Evolutionary conservation across 2,329 filamentous ascomycete genomes (phyloP).

Genomic region (Fusarium pininemorale): DNA sequence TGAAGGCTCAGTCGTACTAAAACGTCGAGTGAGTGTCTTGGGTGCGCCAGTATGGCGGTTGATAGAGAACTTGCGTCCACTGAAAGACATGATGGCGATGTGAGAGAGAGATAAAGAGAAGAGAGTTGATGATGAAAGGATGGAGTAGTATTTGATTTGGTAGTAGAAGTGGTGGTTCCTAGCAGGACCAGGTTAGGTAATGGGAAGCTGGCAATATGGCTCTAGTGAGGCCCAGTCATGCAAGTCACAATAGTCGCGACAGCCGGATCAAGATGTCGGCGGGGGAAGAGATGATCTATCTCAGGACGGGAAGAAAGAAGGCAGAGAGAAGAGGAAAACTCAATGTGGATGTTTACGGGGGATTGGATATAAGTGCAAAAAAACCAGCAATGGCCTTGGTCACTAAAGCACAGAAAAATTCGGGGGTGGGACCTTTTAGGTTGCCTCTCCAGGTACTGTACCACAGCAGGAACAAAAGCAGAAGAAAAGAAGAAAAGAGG

Average conservation of each 20-base stretch:
- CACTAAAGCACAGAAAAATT: constrained; percentile 24
- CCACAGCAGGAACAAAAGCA: not conserved
- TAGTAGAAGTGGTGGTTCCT: constrained; percentile 1
- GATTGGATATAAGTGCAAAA: constrained; percentile 40
- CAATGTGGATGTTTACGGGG: constrained; percentile 30
- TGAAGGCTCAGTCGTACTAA: constrained; percentile 67
- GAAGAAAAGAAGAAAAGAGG: constrained; percentile 2
- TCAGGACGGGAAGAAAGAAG: constrained; percentile 9
- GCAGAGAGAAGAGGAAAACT: constrained; percentile 7
- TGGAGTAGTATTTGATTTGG: not conserved
- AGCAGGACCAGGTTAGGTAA: constrained; percentile 10
- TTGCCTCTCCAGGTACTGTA: constrained; percentile 7
- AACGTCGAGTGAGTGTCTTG: constrained; percentile 62
- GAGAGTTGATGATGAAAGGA: not conserved
- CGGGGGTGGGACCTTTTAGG: constrained; percentile 25
- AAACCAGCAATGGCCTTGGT: constrained; percentile 1
- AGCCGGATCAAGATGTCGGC: constrained; percentile 6
- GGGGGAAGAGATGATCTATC: constrained; percentile 2
- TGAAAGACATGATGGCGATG: constrained; percentile 55
- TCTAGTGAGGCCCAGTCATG: constrained; percentile 20
- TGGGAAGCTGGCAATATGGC: constrained; percentile 2
- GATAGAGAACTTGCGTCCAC: constrained; percentile 72
- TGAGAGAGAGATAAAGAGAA: not conserved
- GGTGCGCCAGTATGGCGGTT: constrained; percentile 72
- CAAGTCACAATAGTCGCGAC: constrained; percentile 10